Percentiles rank a stretch among this genome's conserved stretches.
Conservation (phyloP, 139 green algal species). For the Chlamydomonas applanata region DNA sequence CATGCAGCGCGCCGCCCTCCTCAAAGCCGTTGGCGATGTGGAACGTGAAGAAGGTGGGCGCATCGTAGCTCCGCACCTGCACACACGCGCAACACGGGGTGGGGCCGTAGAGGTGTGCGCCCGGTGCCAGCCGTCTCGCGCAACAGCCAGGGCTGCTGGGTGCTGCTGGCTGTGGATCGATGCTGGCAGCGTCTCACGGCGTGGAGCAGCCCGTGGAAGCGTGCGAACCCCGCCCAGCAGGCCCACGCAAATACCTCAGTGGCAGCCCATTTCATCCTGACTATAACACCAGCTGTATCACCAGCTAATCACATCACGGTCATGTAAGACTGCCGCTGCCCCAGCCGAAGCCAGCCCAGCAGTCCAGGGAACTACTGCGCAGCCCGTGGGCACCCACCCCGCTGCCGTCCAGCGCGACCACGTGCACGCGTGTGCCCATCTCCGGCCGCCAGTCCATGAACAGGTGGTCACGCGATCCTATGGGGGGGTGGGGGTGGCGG, state of each 20-base stretch:
- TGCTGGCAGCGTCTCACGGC: too few species aligned
- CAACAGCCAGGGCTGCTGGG: too few species aligned
- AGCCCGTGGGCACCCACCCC: constrained; percentile 8
- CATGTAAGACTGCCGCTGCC: not conserved
- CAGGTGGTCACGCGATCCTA: constrained; percentile 27
- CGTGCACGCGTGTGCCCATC: constrained; percentile 52
- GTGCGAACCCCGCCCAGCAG: too few species aligned
- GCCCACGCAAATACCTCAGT: too few species aligned
- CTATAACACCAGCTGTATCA: too few species aligned
- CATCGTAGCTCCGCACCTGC: constrained; percentile 34
- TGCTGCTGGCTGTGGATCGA: too few species aligned
- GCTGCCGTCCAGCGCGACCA: constrained; percentile 56
- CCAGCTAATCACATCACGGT: not conserved
- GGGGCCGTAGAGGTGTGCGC: too few species aligned
- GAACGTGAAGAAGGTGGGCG: constrained; percentile 69
- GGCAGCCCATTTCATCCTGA: too few species aligned
- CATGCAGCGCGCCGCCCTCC: constrained; percentile 36
- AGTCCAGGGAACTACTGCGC: too few species aligned
- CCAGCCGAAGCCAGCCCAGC: not conserved
- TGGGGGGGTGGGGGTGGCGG: too few species aligned
- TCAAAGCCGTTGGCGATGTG: constrained; percentile 74
- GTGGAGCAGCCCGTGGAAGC: too few species aligned
- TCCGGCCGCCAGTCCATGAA: constrained; percentile 81
- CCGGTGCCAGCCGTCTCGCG: too few species aligned
- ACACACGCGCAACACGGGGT: not conserved